Evolutionary conservation across 2,329 filamentous ascomycete genomes (phyloP).

Genomic region (Teratosphaeria epicoccoides): DNA sequence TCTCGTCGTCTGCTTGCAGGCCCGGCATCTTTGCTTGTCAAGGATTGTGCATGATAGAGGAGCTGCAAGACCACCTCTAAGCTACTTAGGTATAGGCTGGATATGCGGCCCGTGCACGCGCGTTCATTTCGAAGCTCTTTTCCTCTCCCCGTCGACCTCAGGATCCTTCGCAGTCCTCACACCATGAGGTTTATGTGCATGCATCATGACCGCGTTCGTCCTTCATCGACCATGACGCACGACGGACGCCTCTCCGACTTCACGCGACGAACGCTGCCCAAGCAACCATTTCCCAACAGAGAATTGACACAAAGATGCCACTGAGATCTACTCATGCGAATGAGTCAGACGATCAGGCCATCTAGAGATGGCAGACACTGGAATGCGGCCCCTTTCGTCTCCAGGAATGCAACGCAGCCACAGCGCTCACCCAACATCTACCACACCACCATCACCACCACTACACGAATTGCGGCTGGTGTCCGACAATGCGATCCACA

Average conservation of each 20-base stretch:
- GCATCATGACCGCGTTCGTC: too few species aligned
- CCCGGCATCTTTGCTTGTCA: constrained; percentile 4
- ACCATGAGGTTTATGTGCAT: too few species aligned
- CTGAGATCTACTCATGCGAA: too few species aligned
- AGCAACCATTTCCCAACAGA: too few species aligned
- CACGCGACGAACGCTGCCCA: neutral
- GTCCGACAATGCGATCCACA: neutral
- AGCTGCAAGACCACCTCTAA: too few species aligned
- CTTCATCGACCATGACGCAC: too few species aligned
- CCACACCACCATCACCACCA: neutral
- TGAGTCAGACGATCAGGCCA: too few species aligned
- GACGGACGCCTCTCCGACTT: neutral
- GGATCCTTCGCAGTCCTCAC: too few species aligned
- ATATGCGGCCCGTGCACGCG: neutral
- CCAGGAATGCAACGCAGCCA: neutral
- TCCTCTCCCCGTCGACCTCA: too few species aligned
- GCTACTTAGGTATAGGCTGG: too few species aligned
- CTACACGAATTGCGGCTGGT: neutral
- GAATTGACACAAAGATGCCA: too few species aligned
- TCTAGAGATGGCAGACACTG: neutral
- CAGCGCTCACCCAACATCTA: neutral
- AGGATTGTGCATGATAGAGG: neutral
- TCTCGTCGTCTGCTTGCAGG: constrained; percentile 5
- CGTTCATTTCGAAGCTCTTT: neutral
- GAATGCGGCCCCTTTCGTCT: neutral